Evolutionary conservation across 805 yeast species (phyloP).

Genomic region (Metahyphopichia silvanorum): DNA sequence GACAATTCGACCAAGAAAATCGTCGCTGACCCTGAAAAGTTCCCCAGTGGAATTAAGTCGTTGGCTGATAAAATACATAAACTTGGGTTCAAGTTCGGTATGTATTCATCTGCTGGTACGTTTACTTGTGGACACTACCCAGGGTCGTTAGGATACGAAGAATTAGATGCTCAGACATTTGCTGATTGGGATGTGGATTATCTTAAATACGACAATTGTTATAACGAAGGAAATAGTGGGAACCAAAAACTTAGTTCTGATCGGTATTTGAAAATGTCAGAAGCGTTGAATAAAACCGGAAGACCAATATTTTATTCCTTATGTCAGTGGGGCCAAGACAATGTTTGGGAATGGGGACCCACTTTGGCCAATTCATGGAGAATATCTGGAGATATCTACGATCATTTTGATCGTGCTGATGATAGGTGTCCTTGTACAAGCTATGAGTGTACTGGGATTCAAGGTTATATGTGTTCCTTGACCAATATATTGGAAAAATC

Average conservation of each 20-base stretch:
- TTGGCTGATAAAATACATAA: constrained; percentile 20
- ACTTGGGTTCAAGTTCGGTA: constrained; percentile 22
- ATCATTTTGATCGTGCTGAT: constrained; percentile 11
- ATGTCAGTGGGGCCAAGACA: constrained; percentile 30
- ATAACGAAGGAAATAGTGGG: constrained; percentile 22
- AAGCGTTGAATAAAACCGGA: constrained; percentile 24
- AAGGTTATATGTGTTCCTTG: constrained; percentile 22
- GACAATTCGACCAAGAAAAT: constrained; percentile 10
- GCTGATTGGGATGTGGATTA: constrained; percentile 26
- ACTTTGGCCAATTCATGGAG: constrained; percentile 26
- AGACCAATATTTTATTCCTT: constrained; percentile 22
- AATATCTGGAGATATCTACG: constrained; percentile 22
- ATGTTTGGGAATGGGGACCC: constrained; percentile 24
- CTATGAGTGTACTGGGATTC: constrained; percentile 16
- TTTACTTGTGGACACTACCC: constrained; percentile 27
- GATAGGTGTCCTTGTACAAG: constrained; percentile 24
- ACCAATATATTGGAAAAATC: constrained; percentile 21
- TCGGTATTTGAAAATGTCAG: constrained; percentile 22
- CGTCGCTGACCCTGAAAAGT: constrained; percentile 15
- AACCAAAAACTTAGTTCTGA: constrained; percentile 17
- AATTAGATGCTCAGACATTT: constrained; percentile 19
- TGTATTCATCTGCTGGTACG: constrained; percentile 29
- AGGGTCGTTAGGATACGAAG: constrained; percentile 24
- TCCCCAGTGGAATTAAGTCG: constrained; percentile 21
- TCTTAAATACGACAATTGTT: constrained; percentile 28